Evolutionary conservation across 345 rosid genomes (phyloP), one percentile per base, ranked within the genome.

Genomic region (Iberis pinnata): DNA sequence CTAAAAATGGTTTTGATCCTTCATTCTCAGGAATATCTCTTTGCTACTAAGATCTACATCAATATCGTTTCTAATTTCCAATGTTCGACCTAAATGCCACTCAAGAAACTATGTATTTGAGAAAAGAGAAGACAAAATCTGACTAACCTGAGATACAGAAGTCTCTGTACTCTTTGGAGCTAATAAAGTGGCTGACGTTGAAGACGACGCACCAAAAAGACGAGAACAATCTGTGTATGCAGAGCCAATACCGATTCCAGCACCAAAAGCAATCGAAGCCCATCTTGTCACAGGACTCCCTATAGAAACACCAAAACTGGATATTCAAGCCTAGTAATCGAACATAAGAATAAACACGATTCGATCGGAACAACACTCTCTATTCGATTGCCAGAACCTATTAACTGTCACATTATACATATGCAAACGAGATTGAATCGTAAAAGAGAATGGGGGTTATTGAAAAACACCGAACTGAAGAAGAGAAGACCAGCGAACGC

Each of bases 181-280:
- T 65, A 22, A 16, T 17, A 65, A 38, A 45, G 71, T 18, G 2
- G 73, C 55, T 49, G 70, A 59, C 32, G 74, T 61, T 8, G 76
- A 56, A 49, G 84, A 67, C n/a, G 78, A 67, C n/a, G 78, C 85
- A 61, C 72, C 61, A 58, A 88, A 88, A 42, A 72, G 44, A 42
- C 43, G 86, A 70, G 81, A 72, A 63, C 93, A 88, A 26, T 88
- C 96, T 0, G 84, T 57, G 65, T 80, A 87, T 6, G 98, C 93
- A 40, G 96, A 88, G 26, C 98, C 98, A 71, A 88, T 72, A 42
- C 96, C 98, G 31, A 83, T 49, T 39, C 98, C 96, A 58, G 98
- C 93, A 68, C 96, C 96, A 43, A 92, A 85, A 14, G 96, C 95
- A 49, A 92, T 69, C 36, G 93, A 73, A 12, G 93, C 89, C 98